Conservation (phyloP, 139 green algal species). For the Tetraselmis striata region DNA sequence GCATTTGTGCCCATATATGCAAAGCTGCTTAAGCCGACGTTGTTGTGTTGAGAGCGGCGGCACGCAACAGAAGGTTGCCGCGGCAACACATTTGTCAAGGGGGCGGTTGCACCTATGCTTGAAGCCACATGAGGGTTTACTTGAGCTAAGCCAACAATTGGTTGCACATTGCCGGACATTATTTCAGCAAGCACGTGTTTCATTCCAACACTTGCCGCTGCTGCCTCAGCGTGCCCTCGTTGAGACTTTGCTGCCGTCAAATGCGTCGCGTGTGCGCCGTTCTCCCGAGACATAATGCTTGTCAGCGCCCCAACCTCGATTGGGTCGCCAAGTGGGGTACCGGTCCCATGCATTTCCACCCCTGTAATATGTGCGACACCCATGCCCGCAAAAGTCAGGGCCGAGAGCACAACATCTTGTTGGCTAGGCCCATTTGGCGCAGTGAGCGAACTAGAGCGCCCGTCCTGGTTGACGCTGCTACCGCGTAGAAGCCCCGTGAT, state of each 20-base stretch:
- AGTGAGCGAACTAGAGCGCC: conserved; percentile 15
- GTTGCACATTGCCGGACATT: not conserved
- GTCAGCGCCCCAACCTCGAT: conserved; percentile 54
- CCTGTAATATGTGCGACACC: not conserved
- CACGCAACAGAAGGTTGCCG: not conserved
- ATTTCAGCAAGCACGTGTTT: not conserved
- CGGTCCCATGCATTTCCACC: not conserved
- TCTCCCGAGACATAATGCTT: not conserved
- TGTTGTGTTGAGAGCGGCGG: not conserved
- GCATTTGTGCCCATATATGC: conserved; percentile 59
- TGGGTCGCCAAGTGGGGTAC: conserved; percentile 55
- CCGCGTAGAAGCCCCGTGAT: not conserved
- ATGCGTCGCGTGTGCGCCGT: not conserved
- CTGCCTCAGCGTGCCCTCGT: not conserved
- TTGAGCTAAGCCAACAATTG: not conserved
- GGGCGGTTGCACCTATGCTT: not conserved
- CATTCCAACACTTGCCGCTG: not conserved
- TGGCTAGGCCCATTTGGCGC: conserved; percentile 18
- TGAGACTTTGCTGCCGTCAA: not conserved
- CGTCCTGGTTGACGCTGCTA: conserved; percentile 20
- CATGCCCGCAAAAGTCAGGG: not conserved
- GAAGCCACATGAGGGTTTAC: not conserved
- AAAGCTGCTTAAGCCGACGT: conserved; percentile 32
- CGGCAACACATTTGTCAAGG: conserved; percentile 6
- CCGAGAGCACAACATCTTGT: not conserved